phyloP scores from a whole-genome alignment of 805 yeast species.

The Kodamaea jinghongensis region DNA sequence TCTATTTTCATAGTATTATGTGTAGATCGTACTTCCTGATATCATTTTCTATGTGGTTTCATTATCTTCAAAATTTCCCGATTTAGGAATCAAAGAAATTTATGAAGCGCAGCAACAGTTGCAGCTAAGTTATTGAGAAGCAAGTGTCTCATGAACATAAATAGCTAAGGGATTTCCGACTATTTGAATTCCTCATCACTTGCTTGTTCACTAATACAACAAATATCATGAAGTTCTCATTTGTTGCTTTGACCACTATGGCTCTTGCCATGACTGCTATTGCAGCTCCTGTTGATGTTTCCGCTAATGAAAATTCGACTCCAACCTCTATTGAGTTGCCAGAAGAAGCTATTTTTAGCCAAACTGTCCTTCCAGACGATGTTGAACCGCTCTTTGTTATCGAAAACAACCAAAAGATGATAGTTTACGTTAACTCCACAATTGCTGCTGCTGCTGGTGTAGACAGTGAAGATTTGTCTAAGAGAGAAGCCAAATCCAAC shows the following conservation, averaged over 20 bases:
- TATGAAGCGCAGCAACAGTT: not conserved
- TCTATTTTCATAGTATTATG: no score
- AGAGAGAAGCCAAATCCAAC: conserved; percentile 7
- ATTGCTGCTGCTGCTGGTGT: conserved; percentile 8
- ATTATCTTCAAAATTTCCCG: conserved; percentile 1
- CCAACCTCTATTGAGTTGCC: conserved; percentile 9
- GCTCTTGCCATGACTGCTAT: conserved; percentile 9
- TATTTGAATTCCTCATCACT: no score
- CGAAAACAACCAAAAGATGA: conserved; percentile 11
- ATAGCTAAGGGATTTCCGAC: no score
- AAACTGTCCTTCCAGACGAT: conserved; percentile 9
- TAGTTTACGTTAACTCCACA: conserved; percentile 16
- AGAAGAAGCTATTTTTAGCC: conserved; percentile 13
- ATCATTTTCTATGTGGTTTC: conserved; percentile 2
- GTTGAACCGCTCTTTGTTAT: conserved; percentile 12
- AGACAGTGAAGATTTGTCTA: not conserved
- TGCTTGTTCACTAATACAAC: no score
- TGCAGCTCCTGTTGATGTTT: conserved; percentile 4
- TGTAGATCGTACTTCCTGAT: no score
- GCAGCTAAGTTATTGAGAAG: no score
- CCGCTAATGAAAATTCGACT: not conserved
- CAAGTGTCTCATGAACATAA: no score
- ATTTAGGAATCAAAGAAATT: conserved; percentile 3
- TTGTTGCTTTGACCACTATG: conserved; percentile 9
- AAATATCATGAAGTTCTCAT: conserved; percentile 13